Base-by-base conservation (phyloP, 768 basidiomycete genomes). In the Boletus eberwhitei region DNA sequence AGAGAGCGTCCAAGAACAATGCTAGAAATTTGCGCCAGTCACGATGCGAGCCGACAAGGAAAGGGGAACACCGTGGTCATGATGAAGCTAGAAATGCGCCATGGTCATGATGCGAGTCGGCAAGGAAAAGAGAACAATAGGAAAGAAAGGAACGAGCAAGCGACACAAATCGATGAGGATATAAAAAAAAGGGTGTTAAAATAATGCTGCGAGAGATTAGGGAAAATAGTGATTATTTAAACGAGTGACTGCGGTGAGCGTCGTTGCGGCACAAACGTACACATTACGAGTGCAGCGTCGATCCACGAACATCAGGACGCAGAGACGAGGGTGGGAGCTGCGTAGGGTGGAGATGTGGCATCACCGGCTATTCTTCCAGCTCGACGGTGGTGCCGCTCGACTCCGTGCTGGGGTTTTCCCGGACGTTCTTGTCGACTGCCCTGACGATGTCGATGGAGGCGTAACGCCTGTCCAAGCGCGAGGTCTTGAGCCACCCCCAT, bases 381-480 rank as follows among this genome's bases (percentile, higher is more conserved):
- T 85, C 35, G 84, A 86, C 13, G 84, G 84, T 9, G 84, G 84
- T 2, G 77, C 72, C n/a, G 72, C 71, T 43, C 58, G 57, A 22
- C 64, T 74, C 58, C 69, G 56, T 44, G 47, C 53, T 54, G 64
- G 48, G 55, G 54, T 41, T 32, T 61, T 66, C 21, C 58, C 66
- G 0, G 70, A 44, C 14, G 19, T n/a, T 40, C 26, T 58, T 2
- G 53, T 19, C 13, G 58, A 48, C n/a, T 48, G 50, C 24, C 42
- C 50, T 8, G 59, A 54, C 29, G 59, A 55, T 31, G 70, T 50
- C 1, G 69, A 58, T 0, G 69, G 49, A 8, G 71, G 52, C 2
- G 62, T 26, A 6, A 55, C 60, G 0, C 66, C 75, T 1, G 74
- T 76, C 48, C 51, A 51, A 38, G 74, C 74, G 19, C 76, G 71